Evolutionary conservation across 2,329 filamentous ascomycete species (phyloP).

Genomic region (Claviceps quebecensis): DNA sequence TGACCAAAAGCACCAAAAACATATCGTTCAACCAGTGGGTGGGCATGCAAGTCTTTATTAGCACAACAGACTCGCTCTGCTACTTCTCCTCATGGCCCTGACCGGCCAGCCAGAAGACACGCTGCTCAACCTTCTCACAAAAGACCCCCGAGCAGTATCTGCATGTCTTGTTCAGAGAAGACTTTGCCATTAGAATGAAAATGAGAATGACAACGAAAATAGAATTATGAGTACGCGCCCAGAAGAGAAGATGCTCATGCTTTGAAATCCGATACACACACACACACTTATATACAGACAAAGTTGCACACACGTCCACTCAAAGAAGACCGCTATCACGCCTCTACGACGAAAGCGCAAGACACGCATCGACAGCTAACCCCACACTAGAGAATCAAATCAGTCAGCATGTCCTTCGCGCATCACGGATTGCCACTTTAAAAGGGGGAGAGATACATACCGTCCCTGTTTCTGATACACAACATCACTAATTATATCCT

Average conservation of each 20-base stretch:
- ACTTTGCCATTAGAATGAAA: neutral
- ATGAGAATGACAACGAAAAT: neutral
- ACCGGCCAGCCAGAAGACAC: too few relatives aligned
- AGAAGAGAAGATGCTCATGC: neutral
- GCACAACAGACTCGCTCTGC: too few relatives aligned
- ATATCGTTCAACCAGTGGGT: too few relatives aligned
- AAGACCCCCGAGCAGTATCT: too few relatives aligned
- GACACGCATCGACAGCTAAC: constrained; percentile 72
- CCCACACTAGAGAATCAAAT: constrained; percentile 46
- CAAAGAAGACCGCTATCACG: neutral
- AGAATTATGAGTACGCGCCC: neutral
- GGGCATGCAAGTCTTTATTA: too few relatives aligned
- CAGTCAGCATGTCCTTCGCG: neutral
- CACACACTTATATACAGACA: too few relatives aligned
- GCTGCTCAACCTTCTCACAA: too few relatives aligned
- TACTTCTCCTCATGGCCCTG: too few relatives aligned
- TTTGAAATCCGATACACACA: neutral
- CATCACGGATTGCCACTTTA: too few relatives aligned
- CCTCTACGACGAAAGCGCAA: constrained; percentile 45
- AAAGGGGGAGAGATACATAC: constrained; percentile 36
- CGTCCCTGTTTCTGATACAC: constrained; percentile 90
- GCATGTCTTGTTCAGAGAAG: too few relatives aligned
- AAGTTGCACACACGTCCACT: too few relatives aligned
- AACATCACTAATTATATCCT: constrained; percentile 91
- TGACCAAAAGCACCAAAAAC: too few relatives aligned